These are phyloP conservation scores for Massarina eburnea DNA, from an alignment of 2,329 filamentous ascomycete genomes.

Conservation along the genomic window DNA sequence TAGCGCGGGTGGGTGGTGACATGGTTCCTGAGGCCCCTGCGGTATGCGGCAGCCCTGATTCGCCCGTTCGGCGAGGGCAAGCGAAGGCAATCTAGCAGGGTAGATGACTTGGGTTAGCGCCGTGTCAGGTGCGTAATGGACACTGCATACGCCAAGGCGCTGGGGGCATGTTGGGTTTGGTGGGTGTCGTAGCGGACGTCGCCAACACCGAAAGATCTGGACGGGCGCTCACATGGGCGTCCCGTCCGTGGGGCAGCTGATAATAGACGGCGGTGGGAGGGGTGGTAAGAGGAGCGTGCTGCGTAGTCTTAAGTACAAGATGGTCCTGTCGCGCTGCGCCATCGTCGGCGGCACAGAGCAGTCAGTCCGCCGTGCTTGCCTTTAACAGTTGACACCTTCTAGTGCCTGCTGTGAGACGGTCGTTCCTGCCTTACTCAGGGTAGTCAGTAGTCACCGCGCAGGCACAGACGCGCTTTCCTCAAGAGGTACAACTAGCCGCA, in stretches of 20 bases:
- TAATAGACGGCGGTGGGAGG: not conserved
- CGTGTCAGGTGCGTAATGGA: no score
- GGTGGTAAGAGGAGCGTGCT: no score
- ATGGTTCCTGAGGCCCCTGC: no score
- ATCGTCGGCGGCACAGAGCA: not conserved
- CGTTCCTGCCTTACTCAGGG: not conserved
- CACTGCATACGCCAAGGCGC: no score
- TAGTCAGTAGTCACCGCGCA: not conserved
- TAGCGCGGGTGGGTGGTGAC: not conserved
- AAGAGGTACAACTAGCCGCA: slow-evolving; percentile 2
- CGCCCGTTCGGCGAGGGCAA: no score
- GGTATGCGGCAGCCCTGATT: no score
- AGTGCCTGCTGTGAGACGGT: no score
- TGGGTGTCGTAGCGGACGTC: not conserved
- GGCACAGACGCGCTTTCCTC: not conserved
- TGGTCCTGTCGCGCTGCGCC: not conserved
- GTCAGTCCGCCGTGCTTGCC: not conserved
- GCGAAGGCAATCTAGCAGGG: no score
- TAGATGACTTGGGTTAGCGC: no score
- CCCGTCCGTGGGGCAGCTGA: not conserved
- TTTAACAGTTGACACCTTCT: not conserved
- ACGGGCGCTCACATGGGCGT: slow-evolving; percentile 1
- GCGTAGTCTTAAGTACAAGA: not conserved
- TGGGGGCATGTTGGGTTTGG: no score
- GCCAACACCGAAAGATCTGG: slow-evolving; percentile 6